Base-by-base conservation (phyloP, 2,329 filamentous ascomycete species). In the Colletotrichum sp. region DNA sequence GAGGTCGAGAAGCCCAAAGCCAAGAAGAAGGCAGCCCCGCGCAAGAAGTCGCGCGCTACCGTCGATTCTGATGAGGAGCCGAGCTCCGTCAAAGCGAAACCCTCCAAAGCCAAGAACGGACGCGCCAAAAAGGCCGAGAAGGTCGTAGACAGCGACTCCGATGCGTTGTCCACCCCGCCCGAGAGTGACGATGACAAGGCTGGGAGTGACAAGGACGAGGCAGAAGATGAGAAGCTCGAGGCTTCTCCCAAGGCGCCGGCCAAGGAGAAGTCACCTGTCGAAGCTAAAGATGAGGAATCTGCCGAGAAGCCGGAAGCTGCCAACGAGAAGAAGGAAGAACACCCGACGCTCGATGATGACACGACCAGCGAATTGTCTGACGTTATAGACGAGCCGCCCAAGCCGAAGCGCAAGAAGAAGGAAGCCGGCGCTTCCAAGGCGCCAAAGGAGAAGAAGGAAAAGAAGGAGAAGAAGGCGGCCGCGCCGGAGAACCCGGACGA, bases 321-420 rank as follows among this genome's bases (percentile, higher is more conserved):
- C 72, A 26, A 18, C 9, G 76, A 75, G 24, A 75, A 36, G 57
- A 62, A 71, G 18, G 55, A 68, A n/a, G 70, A 44, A 12, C 28
- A 69, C 3, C 18, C 32, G 26, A 15, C 28, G 2, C 26, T 65
- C 6, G 72, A 65, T 9, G 77, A 77, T 24, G 77, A 78, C 36
- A 75, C 62, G 18, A 73, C 72, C 5, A 80, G 79, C 81, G 93
- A 95, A 70, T 87, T 95, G 84, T 96, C 95, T 0, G 90, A 91
- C 6, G 89, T 98, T n/a, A 87, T 97, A 55, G 96, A 98, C 81
- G 95, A 96, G 78, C 88, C 88, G 4, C 91, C 84, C 68, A 87
- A 89, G 30, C 90, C 92, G 12, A 91, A 92, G 66, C 89, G 89
- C 32, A 91, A 89, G 81, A 93, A 91, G 79, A 86, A 87, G 76